These are phyloP conservation scores for Myriosclerotinia duriaeana DNA, from an alignment of 2,329 filamentous ascomycete species.

Conservation along the genomic window DNA sequence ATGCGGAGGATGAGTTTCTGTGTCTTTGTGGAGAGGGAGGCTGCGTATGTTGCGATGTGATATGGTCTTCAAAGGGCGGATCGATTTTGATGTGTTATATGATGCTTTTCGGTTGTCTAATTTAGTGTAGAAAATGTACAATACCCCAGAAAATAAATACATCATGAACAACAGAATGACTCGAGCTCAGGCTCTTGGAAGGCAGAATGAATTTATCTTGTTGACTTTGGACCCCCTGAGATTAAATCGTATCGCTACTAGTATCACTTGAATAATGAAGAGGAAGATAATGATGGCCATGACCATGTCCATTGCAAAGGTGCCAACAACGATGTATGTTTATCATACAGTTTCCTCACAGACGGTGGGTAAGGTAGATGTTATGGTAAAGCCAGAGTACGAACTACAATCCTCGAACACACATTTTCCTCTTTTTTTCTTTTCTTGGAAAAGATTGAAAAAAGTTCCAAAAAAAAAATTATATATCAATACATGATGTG, in stretches of 20 bases:
- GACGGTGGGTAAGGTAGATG: not conserved
- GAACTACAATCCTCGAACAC: not conserved
- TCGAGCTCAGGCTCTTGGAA: too few relatives aligned
- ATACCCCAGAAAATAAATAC: too few relatives aligned
- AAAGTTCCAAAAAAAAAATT: not conserved
- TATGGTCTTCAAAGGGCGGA: not conserved
- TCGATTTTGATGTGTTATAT: not conserved
- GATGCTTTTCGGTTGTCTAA: not conserved
- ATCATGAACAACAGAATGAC: too few relatives aligned
- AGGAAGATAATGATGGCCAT: not conserved
- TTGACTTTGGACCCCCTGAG: too few relatives aligned
- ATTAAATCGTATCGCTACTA: not conserved
- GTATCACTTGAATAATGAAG: not conserved
- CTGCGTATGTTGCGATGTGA: not conserved
- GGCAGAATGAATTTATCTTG: not conserved
- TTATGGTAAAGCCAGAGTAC: not conserved
- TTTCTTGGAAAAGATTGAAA: not conserved
- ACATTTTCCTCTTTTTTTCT: not conserved
- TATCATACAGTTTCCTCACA: not conserved
- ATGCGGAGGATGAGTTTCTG: not conserved
- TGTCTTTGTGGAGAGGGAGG: not conserved
- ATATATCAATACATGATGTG: slow-evolving; percentile 1
- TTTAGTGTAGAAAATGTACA: not conserved
- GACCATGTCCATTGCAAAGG: too few relatives aligned
- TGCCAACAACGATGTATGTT: too few relatives aligned